Base-by-base conservation (phyloP, 176 grass and related monocot genomes). In the Carex myosuroides region DNA sequence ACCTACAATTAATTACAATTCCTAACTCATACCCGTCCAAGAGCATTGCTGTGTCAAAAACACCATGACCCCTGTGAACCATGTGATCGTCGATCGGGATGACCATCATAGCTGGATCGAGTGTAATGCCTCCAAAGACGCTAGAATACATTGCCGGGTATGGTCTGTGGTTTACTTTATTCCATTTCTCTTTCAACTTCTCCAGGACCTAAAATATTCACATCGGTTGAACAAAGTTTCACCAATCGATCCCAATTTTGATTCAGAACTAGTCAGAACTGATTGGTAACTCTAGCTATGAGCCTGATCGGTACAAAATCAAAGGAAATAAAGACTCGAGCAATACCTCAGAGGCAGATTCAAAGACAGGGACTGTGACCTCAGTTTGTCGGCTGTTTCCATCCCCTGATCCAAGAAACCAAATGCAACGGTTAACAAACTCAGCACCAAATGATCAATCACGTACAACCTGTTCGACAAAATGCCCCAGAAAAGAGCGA, bases 31-130 rank as follows among this genome's bases (percentile, higher is more conserved):
- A 91, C 89, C 89, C 95, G 82, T 98, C 89, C 9, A 98, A 81
- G 75, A 94, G 56, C 93, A 92, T 92, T 53, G 95, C 95, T 17
- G 95, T 98, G 90, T 98, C 92, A 70, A 98, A 98, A 61, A 98
- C 92, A 79, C 91, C 95, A 83, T 98, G 95, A 3, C 92, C 92
- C 59, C 91, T 80, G 86, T 98, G 95, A 7, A 93, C 91, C 92
- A 95, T 98, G 83, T 98, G 95, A 88, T 98, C 92, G 82, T 98
- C 92, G 24, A 95, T 79, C 1, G 91, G 89, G 75, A 98, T 42
- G 14, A 61, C 76, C 95, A 98, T 95, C 85, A 88, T 92, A 13
- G 92, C 82, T 3, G 91, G 91, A 89, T 98, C 95, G 0, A 91
- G 89, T 6, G 90, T 55, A 86, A 95, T 88, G 50, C 92, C 95